A percentile compares a stretch with the other conserved stretches of the same genome.
phyloP scores from a whole-genome alignment of 495 filamentous ascomycete genomes.

The Penicillium lividum region DNA sequence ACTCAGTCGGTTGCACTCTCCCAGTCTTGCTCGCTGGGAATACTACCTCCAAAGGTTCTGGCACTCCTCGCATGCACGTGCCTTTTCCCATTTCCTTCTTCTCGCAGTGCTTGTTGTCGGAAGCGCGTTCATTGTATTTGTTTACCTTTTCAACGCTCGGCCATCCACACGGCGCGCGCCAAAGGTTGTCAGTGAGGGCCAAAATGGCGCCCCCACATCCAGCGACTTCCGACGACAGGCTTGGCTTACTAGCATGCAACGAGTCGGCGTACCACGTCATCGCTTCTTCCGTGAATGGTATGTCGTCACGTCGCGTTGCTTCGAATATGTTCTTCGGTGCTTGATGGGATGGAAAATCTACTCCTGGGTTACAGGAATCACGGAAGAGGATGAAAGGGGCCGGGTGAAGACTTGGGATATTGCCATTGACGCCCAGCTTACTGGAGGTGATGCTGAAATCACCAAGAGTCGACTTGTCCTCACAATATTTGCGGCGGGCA shows the following conservation, averaged over 20 bases:
- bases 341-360: constrained; percentile 74
- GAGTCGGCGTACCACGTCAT: constrained; percentile 89
- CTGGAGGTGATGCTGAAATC: constrained; percentile 89
- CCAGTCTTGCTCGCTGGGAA: constrained; percentile 29
- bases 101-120: constrained; percentile 65
- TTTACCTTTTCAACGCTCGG: constrained; percentile 65
- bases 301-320: constrained; percentile 73
- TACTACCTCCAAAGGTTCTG: constrained; percentile 32
- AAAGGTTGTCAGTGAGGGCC: constrained; percentile 24
- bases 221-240: constrained; percentile 85
- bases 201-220: constrained; percentile 70
- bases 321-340: constrained; percentile 80
- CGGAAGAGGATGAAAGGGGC: constrained; percentile 81
- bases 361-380: constrained; percentile 74
- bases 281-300: constrained; percentile 81
- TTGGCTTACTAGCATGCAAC: constrained; percentile 94
- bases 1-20: constrained; percentile 36
- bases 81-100: constrained; percentile 50
- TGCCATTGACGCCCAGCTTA: constrained; percentile 89
- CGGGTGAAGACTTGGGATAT: constrained; percentile 93
- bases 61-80: constrained; percentile 43
- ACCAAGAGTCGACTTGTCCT: constrained; percentile 84
- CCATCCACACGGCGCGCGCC: constrained; percentile 32
- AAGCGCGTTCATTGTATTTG: constrained; percentile 65
- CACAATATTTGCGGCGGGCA: constrained; percentile 85